Evolutionary conservation across 2,329 filamentous ascomycete species (phyloP).

Genomic region (Aspergillus transmontanensis): DNA sequence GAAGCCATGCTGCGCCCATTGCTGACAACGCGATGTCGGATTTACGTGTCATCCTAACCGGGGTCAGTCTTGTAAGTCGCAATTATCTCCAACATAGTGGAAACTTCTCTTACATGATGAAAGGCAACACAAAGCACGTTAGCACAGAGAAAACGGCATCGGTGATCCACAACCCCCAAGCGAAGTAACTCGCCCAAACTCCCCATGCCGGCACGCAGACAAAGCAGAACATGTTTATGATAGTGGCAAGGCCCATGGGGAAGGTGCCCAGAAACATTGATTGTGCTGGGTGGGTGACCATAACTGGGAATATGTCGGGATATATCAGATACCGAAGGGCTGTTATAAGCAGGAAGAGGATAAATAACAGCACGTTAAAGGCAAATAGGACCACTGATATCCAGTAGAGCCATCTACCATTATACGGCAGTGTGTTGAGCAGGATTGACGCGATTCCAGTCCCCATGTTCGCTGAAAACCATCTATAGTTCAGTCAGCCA

Average conservation of each 20-base stretch:
- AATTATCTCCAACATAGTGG: not conserved
- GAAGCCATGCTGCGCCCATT: constrained; percentile 58
- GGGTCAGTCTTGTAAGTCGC: not conserved
- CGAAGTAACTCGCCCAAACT: constrained; percentile 53
- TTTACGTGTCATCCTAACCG: constrained; percentile 10
- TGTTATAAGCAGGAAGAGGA: constrained; percentile 48
- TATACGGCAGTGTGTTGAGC: constrained; percentile 37
- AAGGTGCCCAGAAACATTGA: constrained; percentile 67
- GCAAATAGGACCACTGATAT: constrained; percentile 34
- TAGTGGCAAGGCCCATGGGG: constrained; percentile 67
- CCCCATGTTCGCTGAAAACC: constrained; percentile 42
- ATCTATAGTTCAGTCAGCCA: constrained; percentile 21
- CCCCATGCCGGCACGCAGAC: constrained; percentile 62
- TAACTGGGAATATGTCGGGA: constrained; percentile 63
- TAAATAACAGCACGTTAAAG: constrained; percentile 32
- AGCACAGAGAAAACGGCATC: constrained; percentile 54
- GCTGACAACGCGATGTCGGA: constrained; percentile 41
- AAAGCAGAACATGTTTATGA: constrained; percentile 64
- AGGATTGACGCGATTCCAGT: constrained; percentile 42
- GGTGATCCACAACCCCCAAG: constrained; percentile 60
- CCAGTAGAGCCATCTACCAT: constrained; percentile 38
- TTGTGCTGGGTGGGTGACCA: constrained; percentile 66
- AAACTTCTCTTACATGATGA: constrained; percentile 49
- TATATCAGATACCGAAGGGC: constrained; percentile 63
- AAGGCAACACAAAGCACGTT: constrained; percentile 56